Conservation (phyloP, 208 protist species). For the Spongospora subterranea region DNA sequence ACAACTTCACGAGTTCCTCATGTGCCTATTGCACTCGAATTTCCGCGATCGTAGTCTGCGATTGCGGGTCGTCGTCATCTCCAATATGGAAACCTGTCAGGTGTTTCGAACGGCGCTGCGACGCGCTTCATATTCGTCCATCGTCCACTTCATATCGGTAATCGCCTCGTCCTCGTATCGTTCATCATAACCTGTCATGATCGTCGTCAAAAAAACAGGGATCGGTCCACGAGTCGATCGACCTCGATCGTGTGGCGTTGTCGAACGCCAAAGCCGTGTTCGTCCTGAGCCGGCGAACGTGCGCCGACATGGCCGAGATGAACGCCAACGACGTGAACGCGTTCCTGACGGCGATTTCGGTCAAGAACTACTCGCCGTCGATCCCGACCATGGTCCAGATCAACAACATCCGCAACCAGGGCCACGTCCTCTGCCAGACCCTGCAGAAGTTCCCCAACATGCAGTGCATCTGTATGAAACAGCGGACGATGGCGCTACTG, state of each 20-base stretch:
- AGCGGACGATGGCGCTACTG: conserved; percentile 46
- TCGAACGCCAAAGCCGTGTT: background rate
- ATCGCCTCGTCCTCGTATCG: background rate
- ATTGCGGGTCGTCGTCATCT: conserved; percentile 21
- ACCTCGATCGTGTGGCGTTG: conserved; percentile 29
- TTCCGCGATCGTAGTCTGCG: conserved; percentile 27
- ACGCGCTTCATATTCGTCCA: background rate
- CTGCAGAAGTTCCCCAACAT: conserved; percentile 57
- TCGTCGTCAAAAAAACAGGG: background rate
- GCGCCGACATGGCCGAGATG: background rate
- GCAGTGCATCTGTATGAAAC: conserved; percentile 54
- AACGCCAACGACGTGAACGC: conserved; percentile 50
- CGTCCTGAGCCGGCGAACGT: conserved; percentile 19
- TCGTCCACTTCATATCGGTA: conserved; percentile 33
- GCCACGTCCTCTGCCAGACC: conserved; percentile 21
- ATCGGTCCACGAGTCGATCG: conserved; percentile 43
- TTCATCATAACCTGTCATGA: background rate
- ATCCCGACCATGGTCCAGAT: conserved; percentile 47
- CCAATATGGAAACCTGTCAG: conserved; percentile 10
- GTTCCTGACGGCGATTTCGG: conserved; percentile 34
- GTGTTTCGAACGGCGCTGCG: background rate
- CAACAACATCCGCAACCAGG: conserved; percentile 46
- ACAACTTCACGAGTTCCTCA: conserved; percentile 52
- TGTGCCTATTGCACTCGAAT: conserved; percentile 39
- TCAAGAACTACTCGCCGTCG: conserved; percentile 40